Conservation (phyloP, 495 filamentous ascomycete species). For the Trichoderma gamsii region DNA sequence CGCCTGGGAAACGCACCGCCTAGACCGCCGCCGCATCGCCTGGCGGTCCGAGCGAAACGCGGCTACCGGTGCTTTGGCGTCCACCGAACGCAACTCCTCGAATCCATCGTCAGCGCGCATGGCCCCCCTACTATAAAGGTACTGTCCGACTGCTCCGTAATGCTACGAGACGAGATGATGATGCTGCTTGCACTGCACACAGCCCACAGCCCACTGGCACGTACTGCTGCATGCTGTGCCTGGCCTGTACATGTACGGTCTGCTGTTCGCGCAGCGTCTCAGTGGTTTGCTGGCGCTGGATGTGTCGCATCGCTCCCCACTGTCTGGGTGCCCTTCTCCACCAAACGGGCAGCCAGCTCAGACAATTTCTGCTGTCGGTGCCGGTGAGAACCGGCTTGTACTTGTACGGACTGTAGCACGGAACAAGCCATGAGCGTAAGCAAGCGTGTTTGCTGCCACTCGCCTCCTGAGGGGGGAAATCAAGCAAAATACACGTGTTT, state of each 20-base stretch:
- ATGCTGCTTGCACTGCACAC: too few relatives aligned
- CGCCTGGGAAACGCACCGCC: not conserved
- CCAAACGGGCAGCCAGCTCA: not conserved
- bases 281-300: too few relatives aligned
- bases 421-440: not conserved
- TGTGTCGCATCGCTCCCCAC: not conserved
- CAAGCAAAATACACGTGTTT: not conserved
- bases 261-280: too few relatives aligned
- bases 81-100: not conserved
- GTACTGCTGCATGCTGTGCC: too few relatives aligned
- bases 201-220: too few relatives aligned
- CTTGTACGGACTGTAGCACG: not conserved
- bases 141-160: too few relatives aligned
- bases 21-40: slow-evolving; percentile 3
- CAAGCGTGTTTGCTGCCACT: not conserved
- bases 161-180: too few relatives aligned
- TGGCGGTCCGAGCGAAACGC: not conserved
- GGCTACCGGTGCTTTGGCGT: not conserved
- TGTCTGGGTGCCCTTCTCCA: not conserved
- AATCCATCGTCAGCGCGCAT: not conserved
- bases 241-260: too few relatives aligned
- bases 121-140: not conserved
- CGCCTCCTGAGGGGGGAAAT: not conserved
- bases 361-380: not conserved
- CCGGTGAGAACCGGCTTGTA: not conserved